Percentiles rank a stretch among this genome's conserved stretches.
phyloP scores from a whole-genome alignment of 2,329 filamentous ascomycete genomes.

The Fusarium kyushuense region DNA sequence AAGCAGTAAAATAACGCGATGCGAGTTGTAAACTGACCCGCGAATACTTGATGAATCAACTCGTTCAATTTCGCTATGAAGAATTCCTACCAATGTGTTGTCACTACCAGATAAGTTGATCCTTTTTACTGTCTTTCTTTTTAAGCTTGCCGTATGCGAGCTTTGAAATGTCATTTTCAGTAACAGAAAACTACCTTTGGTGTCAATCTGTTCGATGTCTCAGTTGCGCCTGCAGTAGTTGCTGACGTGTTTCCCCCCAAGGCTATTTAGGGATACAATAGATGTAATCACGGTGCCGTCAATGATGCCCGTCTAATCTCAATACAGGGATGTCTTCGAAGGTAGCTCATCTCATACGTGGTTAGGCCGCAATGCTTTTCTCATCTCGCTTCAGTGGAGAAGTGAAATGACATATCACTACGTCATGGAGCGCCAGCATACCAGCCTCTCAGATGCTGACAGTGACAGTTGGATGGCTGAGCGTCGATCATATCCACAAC shows the following conservation, averaged over 20 bases:
- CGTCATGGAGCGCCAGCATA: conserved; percentile 13
- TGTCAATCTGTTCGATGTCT: not conserved
- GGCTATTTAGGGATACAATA: not conserved
- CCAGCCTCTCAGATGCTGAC: not conserved
- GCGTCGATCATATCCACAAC: conserved; percentile 4
- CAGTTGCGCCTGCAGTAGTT: too few relatives aligned
- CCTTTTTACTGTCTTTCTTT: not conserved
- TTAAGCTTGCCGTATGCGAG: not conserved
- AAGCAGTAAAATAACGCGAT: too few relatives aligned
- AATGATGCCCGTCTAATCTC: not conserved
- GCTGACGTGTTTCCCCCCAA: not conserved
- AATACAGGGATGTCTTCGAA: not conserved
- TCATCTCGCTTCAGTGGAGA: not conserved
- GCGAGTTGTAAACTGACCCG: too few relatives aligned
- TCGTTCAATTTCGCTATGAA: too few relatives aligned
- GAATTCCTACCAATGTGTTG: rapidly evolving
- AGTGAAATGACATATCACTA: not conserved
- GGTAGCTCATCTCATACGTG: not conserved
- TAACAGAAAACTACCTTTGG: not conserved
- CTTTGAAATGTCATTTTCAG: not conserved
- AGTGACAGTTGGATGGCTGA: not conserved
- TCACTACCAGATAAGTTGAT: not conserved
- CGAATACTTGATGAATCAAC: too few relatives aligned
- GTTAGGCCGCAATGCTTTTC: not conserved
- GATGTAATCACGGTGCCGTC: not conserved